These are phyloP conservation scores for Malus hybrid DNA, from an alignment of 331 rosid species.

Conservation along the genomic window DNA sequence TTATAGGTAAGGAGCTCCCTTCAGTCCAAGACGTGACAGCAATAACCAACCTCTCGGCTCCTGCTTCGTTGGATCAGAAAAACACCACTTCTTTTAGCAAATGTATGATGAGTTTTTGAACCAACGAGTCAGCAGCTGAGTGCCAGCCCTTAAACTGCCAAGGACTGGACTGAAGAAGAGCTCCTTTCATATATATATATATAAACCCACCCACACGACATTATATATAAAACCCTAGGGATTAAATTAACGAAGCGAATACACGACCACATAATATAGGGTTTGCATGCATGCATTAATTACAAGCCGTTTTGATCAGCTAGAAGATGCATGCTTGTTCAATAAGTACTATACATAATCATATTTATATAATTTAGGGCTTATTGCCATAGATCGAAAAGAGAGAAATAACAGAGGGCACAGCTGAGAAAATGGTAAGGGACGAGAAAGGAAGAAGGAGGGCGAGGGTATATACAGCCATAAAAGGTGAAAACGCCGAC, in stretches of 20 bases:
- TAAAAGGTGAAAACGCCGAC: slow-evolving; percentile 23
- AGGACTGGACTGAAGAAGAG: slow-evolving; percentile 91
- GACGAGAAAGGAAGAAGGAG: slow-evolving; percentile 15
- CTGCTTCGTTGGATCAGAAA: slow-evolving; percentile 87
- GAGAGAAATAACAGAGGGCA: no score
- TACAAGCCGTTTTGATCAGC: neutral
- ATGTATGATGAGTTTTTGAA: slow-evolving; percentile 44
- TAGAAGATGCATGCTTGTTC: neutral
- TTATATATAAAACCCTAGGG: neutral
- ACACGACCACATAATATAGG: no score
- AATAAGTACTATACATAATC: no score
- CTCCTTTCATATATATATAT: slow-evolving; percentile 32
- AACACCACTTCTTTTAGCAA: slow-evolving; percentile 21
- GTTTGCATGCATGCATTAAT: neutral
- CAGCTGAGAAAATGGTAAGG: neutral
- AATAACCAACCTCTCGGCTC: slow-evolving; percentile 57
- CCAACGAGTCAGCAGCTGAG: slow-evolving; percentile 98
- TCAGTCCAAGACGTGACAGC: slow-evolving; percentile 97
- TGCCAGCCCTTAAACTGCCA: slow-evolving; percentile 29
- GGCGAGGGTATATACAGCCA: neutral
- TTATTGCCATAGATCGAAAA: neutral
- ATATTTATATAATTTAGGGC: no score
- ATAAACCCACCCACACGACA: neutral
- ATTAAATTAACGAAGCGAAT: no score
- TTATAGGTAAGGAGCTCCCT: slow-evolving; percentile 79